phyloP scores from a whole-genome alignment of 148 eudicot species.

The Rheum nobile region DNA sequence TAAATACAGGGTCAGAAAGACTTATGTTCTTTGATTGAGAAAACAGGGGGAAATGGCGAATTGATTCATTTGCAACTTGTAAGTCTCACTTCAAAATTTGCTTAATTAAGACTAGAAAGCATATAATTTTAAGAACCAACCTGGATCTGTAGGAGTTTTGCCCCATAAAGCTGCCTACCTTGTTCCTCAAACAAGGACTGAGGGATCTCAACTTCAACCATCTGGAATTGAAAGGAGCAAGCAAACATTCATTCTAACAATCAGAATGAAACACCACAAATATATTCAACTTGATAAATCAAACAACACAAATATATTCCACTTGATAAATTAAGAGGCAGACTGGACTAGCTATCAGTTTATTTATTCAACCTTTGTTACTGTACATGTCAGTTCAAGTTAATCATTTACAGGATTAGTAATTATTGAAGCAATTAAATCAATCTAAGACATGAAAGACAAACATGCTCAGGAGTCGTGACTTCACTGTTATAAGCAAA shows the following conservation, averaged over 20 bases:
- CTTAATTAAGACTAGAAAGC: background rate
- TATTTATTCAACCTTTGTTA: background rate
- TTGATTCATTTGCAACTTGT: background rate
- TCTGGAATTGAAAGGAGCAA: conserved; percentile 28
- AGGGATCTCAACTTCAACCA: conserved; percentile 87
- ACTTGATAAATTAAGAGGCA: background rate
- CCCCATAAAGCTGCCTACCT: conserved; percentile 88
- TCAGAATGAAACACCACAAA: background rate
- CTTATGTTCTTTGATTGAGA: background rate
- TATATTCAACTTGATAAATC: background rate
- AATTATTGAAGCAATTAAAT: background rate
- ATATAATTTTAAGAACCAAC: conserved; percentile 21
- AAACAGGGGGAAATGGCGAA: background rate
- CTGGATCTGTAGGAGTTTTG: conserved; percentile 81
- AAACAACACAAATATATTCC: background rate
- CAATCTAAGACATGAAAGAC: background rate
- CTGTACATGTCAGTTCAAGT: background rate
- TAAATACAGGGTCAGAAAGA: background rate
- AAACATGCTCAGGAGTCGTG: background rate
- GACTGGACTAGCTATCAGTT: background rate
- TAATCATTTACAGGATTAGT: background rate
- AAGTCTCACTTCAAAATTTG: background rate
- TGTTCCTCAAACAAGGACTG: conserved; percentile 86
- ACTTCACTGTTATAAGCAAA: background rate
- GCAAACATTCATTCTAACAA: background rate